Evolutionary conservation across 1,284 basidiomycete genomes (phyloP), one percentile per base, ranked within the genome.

Genomic region (Sanghuangporus weigelae): DNA sequence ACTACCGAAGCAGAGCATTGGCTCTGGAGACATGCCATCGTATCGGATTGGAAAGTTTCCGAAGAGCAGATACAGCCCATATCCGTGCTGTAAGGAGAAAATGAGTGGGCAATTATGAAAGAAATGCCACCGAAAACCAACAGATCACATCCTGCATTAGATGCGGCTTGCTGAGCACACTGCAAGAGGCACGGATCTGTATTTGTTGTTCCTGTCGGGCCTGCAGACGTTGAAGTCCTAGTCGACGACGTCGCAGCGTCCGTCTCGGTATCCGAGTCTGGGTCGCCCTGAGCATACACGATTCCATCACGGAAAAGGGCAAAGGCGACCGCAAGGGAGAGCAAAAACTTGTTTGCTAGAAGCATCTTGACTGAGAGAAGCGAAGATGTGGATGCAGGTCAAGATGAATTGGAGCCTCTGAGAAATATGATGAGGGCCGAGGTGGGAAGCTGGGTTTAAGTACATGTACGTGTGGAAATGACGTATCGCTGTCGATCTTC

Each of bases 161-260:
- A 23, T n/a, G 63, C 58, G 21, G 66, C 66, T 11, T 26, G 46
- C 4, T 56, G 60, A n/a, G 62, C 54, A 50, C 67, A 68, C 14
- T 42, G 57, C 38, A 67, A 36, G 14, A 67, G 21, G 44, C 67
- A 68, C 7, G 66, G 42, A 19, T 64, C 55, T n/a, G 67, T 31
- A 19, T 46, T 23, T 26, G 23, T 19, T 3, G 59, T 58, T 10
- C 40, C 23, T 21, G 54, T 60, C 23, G 63, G 42, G 39, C 44
- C 7, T 2, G 62, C 57, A 21, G 57, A 19, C 4, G 49, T 23
- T 2, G 62, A 48, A 21, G 57, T 26, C 4, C 19, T 23, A 7
- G 62, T 46, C 19, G 16, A 8, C 21, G 57, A 51, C 6, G 19
- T 19, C 40, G 40, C 40, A 10, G 11, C 40, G 16, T 42, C 40